Evolutionary conservation across 2,329 filamentous ascomycete species (phyloP), one percentile per base, ranked within the genome.

Genomic region (Botrytis cinerea): DNA sequence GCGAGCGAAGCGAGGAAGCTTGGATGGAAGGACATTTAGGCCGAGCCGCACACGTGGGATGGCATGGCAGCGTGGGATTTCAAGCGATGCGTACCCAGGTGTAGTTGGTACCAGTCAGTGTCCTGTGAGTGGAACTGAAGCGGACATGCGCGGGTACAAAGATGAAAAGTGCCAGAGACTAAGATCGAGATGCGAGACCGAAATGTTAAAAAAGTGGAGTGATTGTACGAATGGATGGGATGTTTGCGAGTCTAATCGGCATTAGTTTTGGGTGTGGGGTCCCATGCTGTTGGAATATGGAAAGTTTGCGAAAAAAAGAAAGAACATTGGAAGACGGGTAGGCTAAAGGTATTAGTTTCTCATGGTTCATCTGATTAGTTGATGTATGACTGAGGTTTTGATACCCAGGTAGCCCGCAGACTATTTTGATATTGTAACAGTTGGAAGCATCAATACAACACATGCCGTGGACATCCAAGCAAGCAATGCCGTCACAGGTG

Each of bases 41-140:
- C 66, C 66, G 48, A 57, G 48, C 66, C 66, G 48, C 38, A 57
- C 66, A 57, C 48, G 66, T 69, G 66, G 61, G 46, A 32, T 38
- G 48, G 45, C 25, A 22, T 63, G 61, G 61, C n/a, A 8, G 51
- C 51, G 3, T 32, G n/a, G 51, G 51, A 57, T 28, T 62, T n/a
- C 35, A n/a, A 62, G 25, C 20, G 35, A 43, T 62, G 60, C 25
- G 22, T 28, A 32, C n/a, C 51, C 7, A 28, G 51, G 51, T 28
- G 28, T 57, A 57, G 51, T 57, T 57, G 51, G n/a, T 57, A 57
- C 51, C 51, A 57, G 51, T 57, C 51, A 61, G 59, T 61, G 59
- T 20, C 22, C 35, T 25, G 51, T 60, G 57, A 62, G 35, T 62
- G 61, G 1, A n/a, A 45, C 43, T 40, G 61, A 32, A 38, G 61